Conservation (phyloP, 1,139 yeast genomes). For the Magnusiomyces magnusii region DNA sequence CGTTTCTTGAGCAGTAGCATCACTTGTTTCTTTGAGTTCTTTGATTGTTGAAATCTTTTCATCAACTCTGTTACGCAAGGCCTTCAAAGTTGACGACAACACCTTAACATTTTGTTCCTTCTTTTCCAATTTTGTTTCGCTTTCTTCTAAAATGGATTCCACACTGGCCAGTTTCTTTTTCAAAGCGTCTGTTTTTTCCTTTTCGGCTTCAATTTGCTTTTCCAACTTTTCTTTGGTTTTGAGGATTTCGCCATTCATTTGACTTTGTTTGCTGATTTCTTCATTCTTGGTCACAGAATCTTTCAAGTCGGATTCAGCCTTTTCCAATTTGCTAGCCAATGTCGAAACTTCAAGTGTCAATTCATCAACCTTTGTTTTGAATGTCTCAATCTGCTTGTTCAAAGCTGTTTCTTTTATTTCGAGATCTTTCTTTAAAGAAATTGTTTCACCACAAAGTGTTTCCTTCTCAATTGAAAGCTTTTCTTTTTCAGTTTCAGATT, state of each 20-base stretch:
- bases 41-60: not conserved
- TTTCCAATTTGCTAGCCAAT: not conserved
- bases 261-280: not conserved
- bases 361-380: not conserved
- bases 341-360: not conserved
- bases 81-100: not conserved
- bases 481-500: too few species aligned
- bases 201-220: constrained; percentile 2
- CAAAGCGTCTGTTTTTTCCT: not conserved
- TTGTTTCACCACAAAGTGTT: too few species aligned
- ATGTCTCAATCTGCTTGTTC: not conserved
- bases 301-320: not conserved
- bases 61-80: not conserved
- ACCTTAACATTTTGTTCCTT: not conserved
- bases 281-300: not conserved
- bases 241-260: not conserved
- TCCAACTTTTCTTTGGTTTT: constrained; percentile 1
- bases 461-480: too few species aligned
- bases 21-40: not conserved
- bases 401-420: not conserved
- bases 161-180: not conserved
- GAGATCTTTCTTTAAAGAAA: too few species aligned
- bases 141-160: not conserved
- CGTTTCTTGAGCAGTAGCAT: not conserved
- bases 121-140: not conserved